Base-by-base conservation (phyloP, 768 basidiomycete genomes). In the Cystofilobasidium ferigula region DNA sequence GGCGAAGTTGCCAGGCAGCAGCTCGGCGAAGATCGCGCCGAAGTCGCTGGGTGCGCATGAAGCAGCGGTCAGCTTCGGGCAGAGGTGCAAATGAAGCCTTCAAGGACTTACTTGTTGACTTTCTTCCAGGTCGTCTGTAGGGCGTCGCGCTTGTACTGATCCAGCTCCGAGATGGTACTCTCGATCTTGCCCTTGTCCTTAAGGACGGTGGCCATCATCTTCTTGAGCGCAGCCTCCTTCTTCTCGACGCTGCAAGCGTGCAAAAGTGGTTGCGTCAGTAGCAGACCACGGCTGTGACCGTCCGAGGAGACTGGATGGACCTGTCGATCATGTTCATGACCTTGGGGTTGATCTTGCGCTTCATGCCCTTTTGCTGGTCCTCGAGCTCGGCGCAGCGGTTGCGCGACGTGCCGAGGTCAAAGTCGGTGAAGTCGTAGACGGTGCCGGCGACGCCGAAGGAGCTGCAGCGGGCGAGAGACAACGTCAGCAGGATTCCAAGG, bases 131-230 rank as follows among this genome's bases (percentile, higher is more conserved):
- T 97, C 78, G 87, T 93, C 75, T 85, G 83, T 60, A 98, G 79
- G 0, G 95, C 89, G 70, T 94, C 92, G 34, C 88, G 83, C 78
- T 99, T 99, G 76, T 94, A 91, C 57, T 84, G 82, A 74, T 98
- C 94, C 13, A 98, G 83, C 73, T 95, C 88, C 35, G 83, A 85
- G 68, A 99, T 93, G 0, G 92, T 97, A 64, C 85, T 83, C 71
- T 95, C 90, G 58, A 99, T 98, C 79, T 94, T 98, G 70, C 84
- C 79, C 76, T 94, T 94, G 77, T 99, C 95, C 72, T 87, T 86
- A 72, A 89, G 76, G 0, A 98, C 92, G 4, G 86, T 89, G 2
- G 81, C 74, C 74, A 98, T 81, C 83, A 88, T 97, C 79, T 88
- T 91, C 75, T 84, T 86, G 54, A 95, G 79, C n/a, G 83, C 82